A percentile compares a stretch with the other conserved stretches of the same genome.
Conservation (phyloP, 2,329 filamentous ascomycete genomes). For the Rhytidhysteron rufulum region DNA sequence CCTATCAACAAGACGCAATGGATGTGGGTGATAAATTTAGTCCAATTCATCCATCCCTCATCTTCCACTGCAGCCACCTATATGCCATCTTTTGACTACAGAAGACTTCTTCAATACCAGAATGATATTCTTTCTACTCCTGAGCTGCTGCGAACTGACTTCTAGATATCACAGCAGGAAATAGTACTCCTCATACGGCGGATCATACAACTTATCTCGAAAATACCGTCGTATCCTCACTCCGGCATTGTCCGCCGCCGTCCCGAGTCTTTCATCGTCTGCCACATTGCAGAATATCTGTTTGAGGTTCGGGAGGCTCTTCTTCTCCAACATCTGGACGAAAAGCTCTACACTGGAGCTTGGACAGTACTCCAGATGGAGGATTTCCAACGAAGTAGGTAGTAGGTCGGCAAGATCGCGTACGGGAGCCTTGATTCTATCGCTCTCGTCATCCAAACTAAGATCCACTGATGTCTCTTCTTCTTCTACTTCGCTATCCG, state of each 20-base stretch:
- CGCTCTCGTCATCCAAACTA: background rate
- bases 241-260: background rate
- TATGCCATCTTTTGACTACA: too few species aligned
- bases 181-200: background rate
- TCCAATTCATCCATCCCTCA: too few species aligned
- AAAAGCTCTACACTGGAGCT: background rate
- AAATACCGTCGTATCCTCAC: background rate
- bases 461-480: background rate
- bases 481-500: background rate
- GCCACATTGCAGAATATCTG: background rate
- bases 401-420: background rate
- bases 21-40: too few species aligned
- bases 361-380: background rate
- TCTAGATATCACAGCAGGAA: background rate
- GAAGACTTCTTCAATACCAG: background rate
- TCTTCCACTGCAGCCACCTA: too few species aligned
- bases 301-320: background rate
- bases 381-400: background rate
- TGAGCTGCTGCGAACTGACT: background rate
- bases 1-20: too few species aligned
- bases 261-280: background rate
- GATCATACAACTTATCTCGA: background rate
- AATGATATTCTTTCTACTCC: background rate
- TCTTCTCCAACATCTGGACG: background rate
- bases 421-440: background rate